These are phyloP conservation scores for Phytopythium boreale DNA, from an alignment of 352 stramenopile species.

Conservation along the genomic window DNA sequence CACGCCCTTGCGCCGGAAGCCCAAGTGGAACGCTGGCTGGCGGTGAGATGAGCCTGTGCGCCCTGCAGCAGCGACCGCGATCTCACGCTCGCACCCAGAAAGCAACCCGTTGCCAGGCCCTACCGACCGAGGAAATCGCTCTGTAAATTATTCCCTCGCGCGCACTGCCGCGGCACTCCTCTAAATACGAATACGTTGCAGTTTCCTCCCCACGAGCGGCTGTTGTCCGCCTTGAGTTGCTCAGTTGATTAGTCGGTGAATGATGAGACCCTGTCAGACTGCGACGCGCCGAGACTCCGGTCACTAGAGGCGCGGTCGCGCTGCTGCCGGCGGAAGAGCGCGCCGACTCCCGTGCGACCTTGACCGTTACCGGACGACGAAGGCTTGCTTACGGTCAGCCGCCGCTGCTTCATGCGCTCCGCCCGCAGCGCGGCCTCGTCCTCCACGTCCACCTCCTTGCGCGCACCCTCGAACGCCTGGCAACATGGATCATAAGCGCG, in stretches of 20 bases:
- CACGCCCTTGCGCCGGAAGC: conserved; percentile 37
- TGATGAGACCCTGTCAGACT: neutral
- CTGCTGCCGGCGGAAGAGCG: neutral
- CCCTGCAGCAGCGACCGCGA: neutral
- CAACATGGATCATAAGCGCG: neutral
- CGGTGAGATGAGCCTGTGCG: conserved; percentile 13
- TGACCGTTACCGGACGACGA: neutral
- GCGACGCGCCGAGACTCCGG: neutral
- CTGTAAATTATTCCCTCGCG: conserved; percentile 7
- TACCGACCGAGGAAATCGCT: conserved; percentile 4
- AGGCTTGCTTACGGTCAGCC: conserved; percentile 2
- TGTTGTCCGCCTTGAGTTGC: neutral
- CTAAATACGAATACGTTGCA: conserved; percentile 1
- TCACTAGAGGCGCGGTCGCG: neutral
- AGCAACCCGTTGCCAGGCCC: neutral
- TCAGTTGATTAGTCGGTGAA: neutral
- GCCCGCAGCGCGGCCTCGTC: conserved; percentile 54
- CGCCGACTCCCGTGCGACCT: neutral
- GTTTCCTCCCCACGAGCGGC: neutral
- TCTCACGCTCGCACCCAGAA: neutral
- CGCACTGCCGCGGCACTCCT: neutral
- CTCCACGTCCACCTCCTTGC: conserved; percentile 62
- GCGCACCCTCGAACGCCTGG: conserved; percentile 60
- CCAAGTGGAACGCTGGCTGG: conserved; percentile 66
- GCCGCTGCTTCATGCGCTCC: conserved; percentile 46